A percentile compares a stretch with the other conserved stretches of the same genome.
phyloP scores from a whole-genome alignment of 1,284 basidiomycete genomes.

The Hortiboletus rubellus region DNA sequence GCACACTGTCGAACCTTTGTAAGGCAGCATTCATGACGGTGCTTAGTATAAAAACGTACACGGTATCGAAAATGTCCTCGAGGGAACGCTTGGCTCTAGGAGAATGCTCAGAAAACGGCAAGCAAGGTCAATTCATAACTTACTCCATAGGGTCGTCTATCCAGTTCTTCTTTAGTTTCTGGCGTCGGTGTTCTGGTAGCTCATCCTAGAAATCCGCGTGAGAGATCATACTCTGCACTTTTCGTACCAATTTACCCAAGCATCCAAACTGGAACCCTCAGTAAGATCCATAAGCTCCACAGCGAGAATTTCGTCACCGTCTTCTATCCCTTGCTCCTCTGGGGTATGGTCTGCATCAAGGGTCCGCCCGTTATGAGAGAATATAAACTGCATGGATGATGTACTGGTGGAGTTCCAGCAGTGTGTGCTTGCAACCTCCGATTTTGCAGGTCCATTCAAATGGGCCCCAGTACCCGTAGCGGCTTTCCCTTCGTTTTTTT shows the following conservation, averaged over 20 bases:
- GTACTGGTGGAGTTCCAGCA: constrained; percentile 32
- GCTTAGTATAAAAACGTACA: constrained; percentile 49
- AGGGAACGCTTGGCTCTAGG: constrained; percentile 66
- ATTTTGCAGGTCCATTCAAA: constrained; percentile 49
- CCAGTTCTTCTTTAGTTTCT: constrained; percentile 77
- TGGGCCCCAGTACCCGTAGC: constrained; percentile 30
- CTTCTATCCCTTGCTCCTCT: constrained; percentile 82
- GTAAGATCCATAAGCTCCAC: constrained; percentile 86
- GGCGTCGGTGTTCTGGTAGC: constrained; percentile 56
- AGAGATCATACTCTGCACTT: background rate
- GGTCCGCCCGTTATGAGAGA: constrained; percentile 73
- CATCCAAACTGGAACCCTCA: constrained; percentile 58
- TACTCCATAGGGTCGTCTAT: constrained; percentile 69
- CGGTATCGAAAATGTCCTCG: constrained; percentile 76
- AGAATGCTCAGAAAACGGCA: constrained; percentile 3
- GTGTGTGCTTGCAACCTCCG: constrained; percentile 43
- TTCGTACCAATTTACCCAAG: constrained; percentile 49
- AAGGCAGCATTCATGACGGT: constrained; percentile 1
- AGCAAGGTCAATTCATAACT: constrained; percentile 27
- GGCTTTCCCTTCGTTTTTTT: constrained; percentile 39
- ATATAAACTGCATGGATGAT: constrained; percentile 68
- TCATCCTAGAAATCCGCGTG: constrained; percentile 51
- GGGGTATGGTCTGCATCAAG: constrained; percentile 76
- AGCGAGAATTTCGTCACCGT: constrained; percentile 80
- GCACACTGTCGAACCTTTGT: constrained; percentile 50